Conservation (phyloP, 495 filamentous ascomycete genomes). For the Baudoinia panamericana region DNA sequence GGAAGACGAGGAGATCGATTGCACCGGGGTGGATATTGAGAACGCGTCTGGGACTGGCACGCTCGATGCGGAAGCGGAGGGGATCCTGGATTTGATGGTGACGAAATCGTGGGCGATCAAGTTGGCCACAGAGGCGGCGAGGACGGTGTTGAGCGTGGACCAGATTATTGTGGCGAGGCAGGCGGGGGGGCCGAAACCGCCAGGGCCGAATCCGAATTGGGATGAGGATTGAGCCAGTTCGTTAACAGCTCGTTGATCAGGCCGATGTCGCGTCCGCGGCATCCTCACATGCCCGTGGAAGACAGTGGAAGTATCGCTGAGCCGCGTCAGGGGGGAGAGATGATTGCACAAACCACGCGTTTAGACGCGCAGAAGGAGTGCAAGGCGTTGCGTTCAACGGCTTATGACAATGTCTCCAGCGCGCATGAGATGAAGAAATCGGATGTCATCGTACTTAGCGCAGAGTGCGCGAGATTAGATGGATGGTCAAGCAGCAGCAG, state of each 20-base stretch:
- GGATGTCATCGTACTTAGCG: no score
- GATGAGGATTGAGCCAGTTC: slow-evolving; percentile 58
- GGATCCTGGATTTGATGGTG: slow-evolving; percentile 82
- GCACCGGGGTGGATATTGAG: slow-evolving; percentile 86
- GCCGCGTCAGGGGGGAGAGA: no score
- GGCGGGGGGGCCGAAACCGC: slow-evolving; percentile 93
- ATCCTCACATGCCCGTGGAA: no score
- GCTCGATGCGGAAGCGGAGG: slow-evolving; percentile 75
- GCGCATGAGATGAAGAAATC: no score
- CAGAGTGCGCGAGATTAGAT: no score
- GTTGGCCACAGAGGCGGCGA: slow-evolving; percentile 83
- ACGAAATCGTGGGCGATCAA: slow-evolving; percentile 94
- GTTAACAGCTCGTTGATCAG: no score
- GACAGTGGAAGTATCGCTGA: no score
- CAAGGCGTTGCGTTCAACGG: no score
- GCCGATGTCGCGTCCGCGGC: not conserved
- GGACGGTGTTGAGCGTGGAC: slow-evolving; percentile 91
- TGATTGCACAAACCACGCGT: no score
- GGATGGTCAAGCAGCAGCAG: no score
- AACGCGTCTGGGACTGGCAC: slow-evolving; percentile 66
- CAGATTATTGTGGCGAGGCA: slow-evolving; percentile 98
- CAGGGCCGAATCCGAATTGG: slow-evolving; percentile 92
- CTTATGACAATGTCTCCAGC: no score
- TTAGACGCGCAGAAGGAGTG: no score
- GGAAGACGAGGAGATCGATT: slow-evolving; percentile 64